A percentile compares a stretch with the other conserved stretches of the same genome.
phyloP scores from a whole-genome alignment of 352 stramenopile species.

The Thalassiosira delicatula region DNA sequence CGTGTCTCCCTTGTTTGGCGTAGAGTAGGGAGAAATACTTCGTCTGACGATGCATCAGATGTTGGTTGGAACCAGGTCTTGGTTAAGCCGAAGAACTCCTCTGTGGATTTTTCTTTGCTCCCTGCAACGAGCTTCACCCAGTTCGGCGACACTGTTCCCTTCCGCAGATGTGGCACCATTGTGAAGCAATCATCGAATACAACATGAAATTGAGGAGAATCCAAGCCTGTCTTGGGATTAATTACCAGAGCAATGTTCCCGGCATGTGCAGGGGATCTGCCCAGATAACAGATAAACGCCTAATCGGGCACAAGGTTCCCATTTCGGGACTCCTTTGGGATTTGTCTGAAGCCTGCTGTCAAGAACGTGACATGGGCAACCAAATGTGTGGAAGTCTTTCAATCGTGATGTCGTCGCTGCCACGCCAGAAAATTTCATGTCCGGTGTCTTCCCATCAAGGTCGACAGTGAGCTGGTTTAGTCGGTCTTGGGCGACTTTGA shows the following conservation, averaged over 20 bases:
- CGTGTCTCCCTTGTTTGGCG: background rate
- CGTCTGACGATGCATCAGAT: no score
- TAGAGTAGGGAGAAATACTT: background rate
- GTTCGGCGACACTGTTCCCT: background rate
- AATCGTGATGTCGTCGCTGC: background rate
- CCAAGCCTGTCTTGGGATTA: conserved; percentile 48
- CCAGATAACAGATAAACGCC: conserved; percentile 29
- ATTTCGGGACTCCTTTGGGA: conserved; percentile 30
- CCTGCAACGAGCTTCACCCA: conserved; percentile 8
- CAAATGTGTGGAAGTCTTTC: conserved; percentile 24
- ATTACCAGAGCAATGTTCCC: conserved; percentile 44
- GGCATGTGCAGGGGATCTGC: conserved; percentile 33
- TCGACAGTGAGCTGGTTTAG: conserved; percentile 1
- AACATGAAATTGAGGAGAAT: conserved; percentile 65
- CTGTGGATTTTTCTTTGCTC: background rate
- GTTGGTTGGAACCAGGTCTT: conserved; percentile 7
- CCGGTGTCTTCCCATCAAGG: background rate
- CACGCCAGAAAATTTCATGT: background rate
- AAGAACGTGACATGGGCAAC: conserved; percentile 10
- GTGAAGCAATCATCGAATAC: conserved; percentile 48
- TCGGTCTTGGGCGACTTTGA: background rate
- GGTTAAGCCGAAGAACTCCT: background rate
- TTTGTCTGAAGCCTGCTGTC: background rate
- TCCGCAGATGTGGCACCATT: conserved; percentile 7
- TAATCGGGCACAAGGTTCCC: conserved; percentile 24